Percentiles rank a stretch among this genome's conserved stretches.
These are phyloP conservation scores for Discostella pseudostelligera DNA, from an alignment of 108 stramenopile species.

Conservation along the genomic window DNA sequence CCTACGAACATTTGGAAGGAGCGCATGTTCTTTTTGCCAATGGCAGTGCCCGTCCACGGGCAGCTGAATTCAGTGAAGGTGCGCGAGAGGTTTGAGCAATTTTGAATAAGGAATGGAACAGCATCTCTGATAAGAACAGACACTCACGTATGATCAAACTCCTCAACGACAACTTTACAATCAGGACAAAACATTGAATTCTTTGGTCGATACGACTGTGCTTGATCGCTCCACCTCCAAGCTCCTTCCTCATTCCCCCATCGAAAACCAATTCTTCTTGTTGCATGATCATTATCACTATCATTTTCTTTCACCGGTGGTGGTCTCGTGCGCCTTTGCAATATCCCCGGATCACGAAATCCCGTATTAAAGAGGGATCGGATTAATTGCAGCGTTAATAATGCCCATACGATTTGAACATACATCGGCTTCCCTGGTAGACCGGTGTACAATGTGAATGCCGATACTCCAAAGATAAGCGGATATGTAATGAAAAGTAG, in stretches of 20 bases:
- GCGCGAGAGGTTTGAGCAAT: constrained; percentile 1
- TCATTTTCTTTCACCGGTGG: constrained; percentile 21
- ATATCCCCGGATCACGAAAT: constrained; percentile 58
- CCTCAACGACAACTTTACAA: constrained; percentile 83
- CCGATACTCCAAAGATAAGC: constrained; percentile 72
- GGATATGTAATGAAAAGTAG: constrained; percentile 83
- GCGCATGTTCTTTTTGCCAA: constrained; percentile 77
- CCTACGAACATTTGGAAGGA: constrained; percentile 74
- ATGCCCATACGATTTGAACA: constrained; percentile 50
- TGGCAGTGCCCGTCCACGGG: constrained; percentile 78
- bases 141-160: constrained; percentile 87
- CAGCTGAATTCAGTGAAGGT: constrained; percentile 33
- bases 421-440: constrained; percentile 41
- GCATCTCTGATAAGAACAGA: too few species aligned
- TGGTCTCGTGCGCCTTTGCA: constrained; percentile 33
- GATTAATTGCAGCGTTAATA: constrained; percentile 40
- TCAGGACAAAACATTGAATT: constrained; percentile 84
- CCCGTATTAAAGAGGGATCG: constrained; percentile 37
- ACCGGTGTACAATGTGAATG: constrained; percentile 35
- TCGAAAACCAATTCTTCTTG: constrained; percentile 38
- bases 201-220: constrained; percentile 76
- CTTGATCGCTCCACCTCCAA: constrained; percentile 69
- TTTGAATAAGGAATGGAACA: constrained; percentile 1
- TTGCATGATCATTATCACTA: constrained; percentile 15
- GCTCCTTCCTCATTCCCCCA: constrained; percentile 27